These are phyloP conservation scores for Schoenoplectus tabernaemontani DNA, from an alignment of 202 grass and related monocot species.

Conservation along the genomic window DNA sequence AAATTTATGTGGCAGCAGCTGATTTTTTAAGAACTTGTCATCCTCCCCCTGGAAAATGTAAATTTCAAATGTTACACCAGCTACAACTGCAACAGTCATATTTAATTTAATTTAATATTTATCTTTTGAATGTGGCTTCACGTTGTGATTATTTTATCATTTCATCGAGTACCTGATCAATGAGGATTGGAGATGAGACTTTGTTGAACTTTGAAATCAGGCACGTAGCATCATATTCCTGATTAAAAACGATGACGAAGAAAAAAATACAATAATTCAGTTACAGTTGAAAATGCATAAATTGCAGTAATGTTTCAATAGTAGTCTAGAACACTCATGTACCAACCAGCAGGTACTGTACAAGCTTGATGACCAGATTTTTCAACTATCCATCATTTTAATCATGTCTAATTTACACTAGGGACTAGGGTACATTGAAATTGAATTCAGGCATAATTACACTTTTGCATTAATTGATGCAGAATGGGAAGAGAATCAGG, in stretches of 20 bases:
- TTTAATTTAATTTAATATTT: background rate
- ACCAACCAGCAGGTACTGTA: background rate
- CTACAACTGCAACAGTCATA: background rate
- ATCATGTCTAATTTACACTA: background rate
- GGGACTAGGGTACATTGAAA: background rate
- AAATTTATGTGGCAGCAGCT: slow-evolving; percentile 65
- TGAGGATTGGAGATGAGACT: slow-evolving; percentile 62
- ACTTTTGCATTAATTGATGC: background rate
- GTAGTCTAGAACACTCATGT: background rate
- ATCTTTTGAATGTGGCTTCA: background rate
- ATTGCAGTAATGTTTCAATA: background rate
- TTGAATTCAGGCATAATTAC: background rate
- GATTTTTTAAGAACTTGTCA: slow-evolving; percentile 68
- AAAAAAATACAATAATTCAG: background rate
- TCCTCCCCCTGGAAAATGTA: slow-evolving; percentile 53
- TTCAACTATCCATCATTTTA: background rate
- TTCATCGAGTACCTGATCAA: slow-evolving; percentile 78
- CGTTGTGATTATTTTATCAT: background rate
- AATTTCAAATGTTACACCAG: background rate
- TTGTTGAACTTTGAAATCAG: slow-evolving; percentile 55
- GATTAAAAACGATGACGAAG: background rate
- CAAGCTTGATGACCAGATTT: background rate
- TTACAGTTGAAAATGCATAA: background rate
- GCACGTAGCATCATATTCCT: slow-evolving; percentile 82
- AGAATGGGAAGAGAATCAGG: background rate